Base-by-base conservation (phyloP, 2,329 filamentous ascomycete species). In the Fusarium equiseti region DNA sequence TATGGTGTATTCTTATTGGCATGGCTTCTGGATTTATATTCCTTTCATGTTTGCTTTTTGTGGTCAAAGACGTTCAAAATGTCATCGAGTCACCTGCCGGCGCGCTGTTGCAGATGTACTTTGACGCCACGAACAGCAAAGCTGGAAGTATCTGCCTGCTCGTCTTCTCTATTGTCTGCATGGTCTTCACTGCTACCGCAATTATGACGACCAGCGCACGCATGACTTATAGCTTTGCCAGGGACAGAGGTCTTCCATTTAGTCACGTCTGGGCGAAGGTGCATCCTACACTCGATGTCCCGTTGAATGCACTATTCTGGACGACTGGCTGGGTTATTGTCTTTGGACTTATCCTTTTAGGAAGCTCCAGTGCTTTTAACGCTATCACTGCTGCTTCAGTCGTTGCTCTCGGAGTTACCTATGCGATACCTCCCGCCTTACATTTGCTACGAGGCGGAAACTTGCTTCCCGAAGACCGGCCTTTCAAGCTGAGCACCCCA, bases 321-420 rank as follows among this genome's bases (percentile, higher is more conserved):
- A 90, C 89, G 3, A 83, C 87, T 0, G 81, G 79, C 18, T 85
- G 90, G 70, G 89, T 92, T 6, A 85, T 92, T 58, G 82, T 92
- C 22, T 92, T 93, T 59, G 91, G 91, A 0, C 84, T 87, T 63
- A 90, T 93, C 73, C 91, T 92, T 77, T 83, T 94, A 9, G 91
- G 91, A 16, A 91, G 89, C 4, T 83, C 79, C 24, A 80, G 86
- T 71, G 91, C 91, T 0, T 92, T 94, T 78, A 92, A 91, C 52
- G 91, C 91, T 18, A 92, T 94, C 68, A 87, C 91, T 2, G 89
- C 90, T 0, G 89, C 91, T 0, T 91, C 90, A 0, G 92, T 95
- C 1, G 91, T 94, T 38, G 88, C 91, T 3, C 85, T 95, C 0
- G 89, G 69, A 43, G 82, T 95, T 18, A 91, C 91, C 2, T 95